A percentile compares a stretch with the other conserved stretches of the same genome.
These are phyloP conservation scores for Mycosphaerella sp. DNA, from an alignment of 2,329 filamentous ascomycete genomes.

Conservation along the genomic window DNA sequence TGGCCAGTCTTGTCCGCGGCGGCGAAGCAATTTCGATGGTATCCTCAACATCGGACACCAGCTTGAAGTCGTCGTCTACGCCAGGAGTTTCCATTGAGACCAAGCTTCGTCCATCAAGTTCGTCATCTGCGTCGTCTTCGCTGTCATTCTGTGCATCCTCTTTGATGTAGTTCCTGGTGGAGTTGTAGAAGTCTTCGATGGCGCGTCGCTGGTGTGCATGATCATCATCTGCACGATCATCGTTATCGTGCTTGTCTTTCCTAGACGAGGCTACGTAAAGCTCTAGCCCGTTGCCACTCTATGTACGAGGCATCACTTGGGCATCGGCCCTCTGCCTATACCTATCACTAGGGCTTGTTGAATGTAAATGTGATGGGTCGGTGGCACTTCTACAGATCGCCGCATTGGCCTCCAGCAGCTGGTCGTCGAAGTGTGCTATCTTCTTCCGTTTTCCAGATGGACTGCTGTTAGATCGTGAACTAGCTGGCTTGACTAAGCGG, in stretches of 20 bases:
- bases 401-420: slow-evolving; percentile 4
- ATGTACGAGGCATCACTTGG: background rate
- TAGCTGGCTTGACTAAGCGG: background rate
- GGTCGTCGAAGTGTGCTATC: slow-evolving; percentile 11
- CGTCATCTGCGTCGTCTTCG: background rate
- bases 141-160: slow-evolving; percentile 1
- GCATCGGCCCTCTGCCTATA: background rate
- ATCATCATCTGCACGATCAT: slow-evolving; percentile 1
- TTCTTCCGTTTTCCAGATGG: slow-evolving; percentile 12
- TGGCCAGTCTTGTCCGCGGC: background rate
- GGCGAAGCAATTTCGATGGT: background rate
- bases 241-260: background rate
- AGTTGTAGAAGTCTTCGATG: slow-evolving; percentile 7
- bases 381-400: slow-evolving; percentile 1
- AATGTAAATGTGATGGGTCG: slow-evolving; percentile 3
- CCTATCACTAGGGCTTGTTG: background rate
- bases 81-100: background rate
- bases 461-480: too few species aligned
- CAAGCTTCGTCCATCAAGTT: background rate
- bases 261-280: background rate
- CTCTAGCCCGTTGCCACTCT: slow-evolving; percentile 10
- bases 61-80: background rate
- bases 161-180: background rate
- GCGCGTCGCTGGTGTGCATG: slow-evolving; percentile 8
- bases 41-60: slow-evolving; percentile 1